Evolutionary conservation across 331 rosid genomes (phyloP).

Genomic region (Spiraea crenata): DNA sequence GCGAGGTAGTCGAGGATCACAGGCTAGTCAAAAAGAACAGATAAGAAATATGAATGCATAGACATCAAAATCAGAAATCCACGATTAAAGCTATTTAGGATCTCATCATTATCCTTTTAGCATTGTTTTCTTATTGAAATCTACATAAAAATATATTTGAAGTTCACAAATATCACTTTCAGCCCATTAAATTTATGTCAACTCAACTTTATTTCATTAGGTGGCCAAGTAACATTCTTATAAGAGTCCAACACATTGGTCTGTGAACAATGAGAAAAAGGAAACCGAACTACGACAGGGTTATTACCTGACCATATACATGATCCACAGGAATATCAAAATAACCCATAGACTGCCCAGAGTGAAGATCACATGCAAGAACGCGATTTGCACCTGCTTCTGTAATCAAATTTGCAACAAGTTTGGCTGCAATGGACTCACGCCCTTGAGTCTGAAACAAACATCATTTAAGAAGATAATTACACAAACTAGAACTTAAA

Average conservation of each 20-base stretch:
- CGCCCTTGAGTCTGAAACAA: conserved; percentile 92
- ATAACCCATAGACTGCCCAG: conserved; percentile 99
- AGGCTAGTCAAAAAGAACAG: conserved; percentile 50
- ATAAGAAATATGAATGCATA: background rate
- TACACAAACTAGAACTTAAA: conserved; percentile 18
- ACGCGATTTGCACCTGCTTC: conserved; percentile 99
- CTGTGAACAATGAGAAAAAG: background rate
- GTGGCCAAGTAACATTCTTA: conserved; percentile 11
- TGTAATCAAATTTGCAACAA: conserved; percentile 94
- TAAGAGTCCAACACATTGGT: conserved; percentile 11
- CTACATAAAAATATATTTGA: background rate
- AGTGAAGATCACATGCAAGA: conserved; percentile 98
- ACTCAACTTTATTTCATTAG: background rate
- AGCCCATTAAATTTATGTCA: conserved; percentile 3
- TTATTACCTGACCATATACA: conserved; percentile 87
- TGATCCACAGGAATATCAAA: conserved; percentile 99
- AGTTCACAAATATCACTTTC: conserved; percentile 1
- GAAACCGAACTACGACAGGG: conserved; percentile 2
- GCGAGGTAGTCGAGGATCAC: conserved; percentile 95
- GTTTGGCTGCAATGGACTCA: conserved; percentile 98
- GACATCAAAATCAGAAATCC: background rate
- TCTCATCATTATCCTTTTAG: background rate
- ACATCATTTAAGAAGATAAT: conserved; percentile 8
- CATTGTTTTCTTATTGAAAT: background rate
- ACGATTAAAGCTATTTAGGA: background rate